Conservation (phyloP, 1,284 basidiomycete species). For the Somion occarium region DNA sequence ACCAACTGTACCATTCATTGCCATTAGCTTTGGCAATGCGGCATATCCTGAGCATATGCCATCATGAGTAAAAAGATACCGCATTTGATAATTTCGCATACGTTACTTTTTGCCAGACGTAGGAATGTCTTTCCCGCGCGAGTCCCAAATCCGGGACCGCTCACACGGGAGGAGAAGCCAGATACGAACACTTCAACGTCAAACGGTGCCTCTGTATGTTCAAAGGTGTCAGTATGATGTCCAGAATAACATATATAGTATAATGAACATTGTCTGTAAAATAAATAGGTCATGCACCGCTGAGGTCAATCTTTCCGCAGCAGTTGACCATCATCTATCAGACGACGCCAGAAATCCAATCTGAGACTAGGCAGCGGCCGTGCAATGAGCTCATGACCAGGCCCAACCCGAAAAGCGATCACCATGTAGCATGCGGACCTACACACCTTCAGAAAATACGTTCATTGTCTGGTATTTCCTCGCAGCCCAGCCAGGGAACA, state of each 20-base stretch:
- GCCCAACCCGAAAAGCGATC: too few species aligned
- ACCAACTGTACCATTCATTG: slow-evolving; percentile 2
- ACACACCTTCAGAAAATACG: slow-evolving; percentile 16
- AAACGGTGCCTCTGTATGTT: slow-evolving; percentile 41
- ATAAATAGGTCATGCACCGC: not conserved
- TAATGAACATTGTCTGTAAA: too few species aligned
- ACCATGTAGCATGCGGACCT: too few species aligned
- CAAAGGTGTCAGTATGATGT: not conserved
- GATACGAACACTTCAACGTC: slow-evolving; percentile 70
- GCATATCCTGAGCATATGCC: slow-evolving; percentile 46
- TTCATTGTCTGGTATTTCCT: slow-evolving; percentile 25
- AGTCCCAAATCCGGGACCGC: slow-evolving; percentile 56
- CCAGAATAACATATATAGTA: slow-evolving; percentile 8
- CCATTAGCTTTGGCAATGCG: slow-evolving; percentile 50
- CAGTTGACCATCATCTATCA: too few species aligned
- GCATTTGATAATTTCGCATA: not conserved
- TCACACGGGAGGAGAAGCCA: slow-evolving; percentile 66
- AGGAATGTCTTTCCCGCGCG: slow-evolving; percentile 76
- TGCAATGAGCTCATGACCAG: too few species aligned
- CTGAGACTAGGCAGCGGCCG: too few species aligned
- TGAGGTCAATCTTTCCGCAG: too few species aligned
- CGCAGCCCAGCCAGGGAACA: slow-evolving; percentile 41
- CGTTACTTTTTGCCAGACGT: slow-evolving; percentile 68
- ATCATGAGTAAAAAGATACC: not conserved
- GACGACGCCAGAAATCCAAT: too few species aligned